Conservation (phyloP, 805 yeast species). For the Kodamaea restingae region DNA sequence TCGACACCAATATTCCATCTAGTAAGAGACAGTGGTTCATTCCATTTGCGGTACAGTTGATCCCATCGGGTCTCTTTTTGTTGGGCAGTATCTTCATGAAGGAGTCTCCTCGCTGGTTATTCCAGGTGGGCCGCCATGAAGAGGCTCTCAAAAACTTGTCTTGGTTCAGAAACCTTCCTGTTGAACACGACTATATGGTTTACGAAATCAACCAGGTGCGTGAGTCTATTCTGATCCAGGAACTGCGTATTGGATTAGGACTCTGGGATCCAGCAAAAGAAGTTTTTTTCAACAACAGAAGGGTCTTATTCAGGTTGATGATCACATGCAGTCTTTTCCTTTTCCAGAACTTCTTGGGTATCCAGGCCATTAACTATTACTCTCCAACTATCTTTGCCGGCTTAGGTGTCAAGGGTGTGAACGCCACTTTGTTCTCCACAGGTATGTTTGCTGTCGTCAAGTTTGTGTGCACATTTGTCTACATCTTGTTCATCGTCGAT, state of each 20-base stretch:
- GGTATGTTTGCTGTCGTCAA: constrained; percentile 40
- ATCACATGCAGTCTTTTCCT: constrained; percentile 31
- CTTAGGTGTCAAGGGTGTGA: constrained; percentile 36
- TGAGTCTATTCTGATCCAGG: constrained; percentile 28
- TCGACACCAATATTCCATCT: constrained; percentile 21
- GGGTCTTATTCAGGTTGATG: constrained; percentile 25
- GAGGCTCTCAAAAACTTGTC: constrained; percentile 30
- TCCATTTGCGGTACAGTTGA: constrained; percentile 38
- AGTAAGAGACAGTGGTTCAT: constrained; percentile 34
- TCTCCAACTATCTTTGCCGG: constrained; percentile 33
- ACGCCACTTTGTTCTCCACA: constrained; percentile 34
- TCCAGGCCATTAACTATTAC: constrained; percentile 38
- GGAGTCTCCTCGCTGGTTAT: constrained; percentile 37
- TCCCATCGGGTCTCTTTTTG: constrained; percentile 34
- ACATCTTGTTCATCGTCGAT: constrained; percentile 34
- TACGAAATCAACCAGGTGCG: constrained; percentile 36
- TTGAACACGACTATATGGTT: constrained; percentile 30
- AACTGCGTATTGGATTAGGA: constrained; percentile 27
- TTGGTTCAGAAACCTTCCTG: constrained; percentile 34
- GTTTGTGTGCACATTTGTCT: constrained; percentile 31
- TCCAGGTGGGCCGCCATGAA: constrained; percentile 28
- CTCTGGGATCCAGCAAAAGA: constrained; percentile 32
- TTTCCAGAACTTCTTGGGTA: constrained; percentile 38
- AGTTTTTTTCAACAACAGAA: constrained; percentile 25
- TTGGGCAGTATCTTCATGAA: constrained; percentile 29